Base-by-base conservation (phyloP, 192 early-diverging fungal species). In the Gryganskiella cystojenkinii region DNA sequence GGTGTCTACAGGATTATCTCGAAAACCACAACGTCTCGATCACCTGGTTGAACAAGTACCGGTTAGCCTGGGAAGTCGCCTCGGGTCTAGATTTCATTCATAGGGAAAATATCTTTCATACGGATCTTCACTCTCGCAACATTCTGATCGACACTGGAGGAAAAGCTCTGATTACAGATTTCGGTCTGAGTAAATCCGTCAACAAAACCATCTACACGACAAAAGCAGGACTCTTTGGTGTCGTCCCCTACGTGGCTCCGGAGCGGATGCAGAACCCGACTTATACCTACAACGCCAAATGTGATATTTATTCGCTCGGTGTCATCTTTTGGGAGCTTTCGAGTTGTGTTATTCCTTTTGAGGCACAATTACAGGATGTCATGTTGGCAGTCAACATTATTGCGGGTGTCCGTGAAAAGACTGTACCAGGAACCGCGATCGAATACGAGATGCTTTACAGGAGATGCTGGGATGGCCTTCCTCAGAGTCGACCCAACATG, bases 261-360 rank as follows among this genome's bases (percentile, higher is more conserved):
- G 81, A 82, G 61, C 62, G 81, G n/a, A 69, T 82, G 65, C 66
- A 79, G 42, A 79, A 78, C 56, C 70, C 81, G 14, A 72, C 72
- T 5, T 71, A 79, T 58, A 75, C 74, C 30, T 82, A 76, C 65
- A 70, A 82, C 35, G 81, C 74, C 40, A 65, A 71, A 55, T 82
- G 81, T 49, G 81, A 82, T 63, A 80, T 82, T 28, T 82, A 82
- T 49, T 69, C 69, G 58, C 51, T 82, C 6, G 81, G 81, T 4
- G 81, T 82, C 40, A 70, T 82, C 56, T 80, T 82, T 44, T 82
- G 81, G 81, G 81, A 82, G 25, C 66, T 78, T 6, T 78, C 74
- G 0, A 78, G 74, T 50, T 78, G 74, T 37, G 74, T 78, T 22
- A 78, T 78, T 31, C 74, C 74, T 14, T 80, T 80, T 31, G 79